Evolutionary conservation across 2,329 filamentous ascomycete species (phyloP).

Genomic region (Septoria linicola): DNA sequence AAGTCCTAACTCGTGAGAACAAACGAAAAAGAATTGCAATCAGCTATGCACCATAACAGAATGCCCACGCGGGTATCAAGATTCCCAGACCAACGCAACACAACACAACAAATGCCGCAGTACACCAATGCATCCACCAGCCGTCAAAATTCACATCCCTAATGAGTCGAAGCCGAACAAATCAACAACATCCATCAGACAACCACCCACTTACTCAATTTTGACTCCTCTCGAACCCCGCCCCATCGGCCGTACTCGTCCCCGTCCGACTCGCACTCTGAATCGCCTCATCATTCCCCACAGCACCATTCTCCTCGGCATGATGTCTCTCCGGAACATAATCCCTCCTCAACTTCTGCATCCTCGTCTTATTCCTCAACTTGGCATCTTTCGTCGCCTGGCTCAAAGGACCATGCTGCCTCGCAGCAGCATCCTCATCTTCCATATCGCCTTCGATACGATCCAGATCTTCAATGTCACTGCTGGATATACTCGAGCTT

Average conservation of each 20-base stretch:
- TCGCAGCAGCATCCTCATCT: slow-evolving; percentile 18
- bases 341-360: slow-evolving; percentile 23
- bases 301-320: background rate
- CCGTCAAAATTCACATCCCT: too few species aligned
- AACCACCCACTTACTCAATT: too few species aligned
- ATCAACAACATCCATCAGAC: too few species aligned
- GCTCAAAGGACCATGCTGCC: slow-evolving; percentile 23
- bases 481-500: slow-evolving; percentile 52
- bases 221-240: background rate
- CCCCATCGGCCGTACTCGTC: background rate
- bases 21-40: too few species aligned
- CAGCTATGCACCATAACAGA: too few species aligned
- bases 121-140: too few species aligned
- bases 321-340: background rate
- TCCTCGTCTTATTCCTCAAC: slow-evolving; percentile 25
- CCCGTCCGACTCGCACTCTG: slow-evolving; percentile 1
- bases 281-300: slow-evolving; percentile 5
- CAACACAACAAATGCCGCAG: too few species aligned
- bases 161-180: too few species aligned
- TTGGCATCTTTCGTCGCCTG: slow-evolving; percentile 29
- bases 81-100: too few species aligned
- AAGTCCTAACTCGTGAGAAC: too few species aligned
- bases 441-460: slow-evolving; percentile 31
- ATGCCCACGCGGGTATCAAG: too few species aligned
- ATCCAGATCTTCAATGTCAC: slow-evolving; percentile 60